Evolutionary conservation across 225 moss, liverwort and hornwort species (phyloP).

Genomic region (Anthoceros angustus): DNA sequence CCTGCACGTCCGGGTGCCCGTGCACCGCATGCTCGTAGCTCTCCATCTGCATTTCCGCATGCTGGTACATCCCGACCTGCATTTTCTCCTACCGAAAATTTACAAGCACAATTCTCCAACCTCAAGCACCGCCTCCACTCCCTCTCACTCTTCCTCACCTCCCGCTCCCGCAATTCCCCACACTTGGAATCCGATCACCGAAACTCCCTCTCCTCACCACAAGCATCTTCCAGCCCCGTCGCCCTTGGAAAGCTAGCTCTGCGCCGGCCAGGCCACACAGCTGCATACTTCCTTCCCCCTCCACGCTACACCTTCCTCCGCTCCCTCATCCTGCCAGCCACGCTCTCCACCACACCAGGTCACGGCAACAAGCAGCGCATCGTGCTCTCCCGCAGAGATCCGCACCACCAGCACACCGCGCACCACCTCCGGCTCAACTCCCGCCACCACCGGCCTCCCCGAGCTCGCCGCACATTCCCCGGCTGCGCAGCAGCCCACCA

Average conservation of each 20-base stretch:
- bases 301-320: background rate
- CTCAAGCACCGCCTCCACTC: background rate
- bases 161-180: background rate
- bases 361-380: no score
- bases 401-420: no score
- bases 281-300: background rate
- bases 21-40: conserved; percentile 2
- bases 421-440: no score
- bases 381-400: no score
- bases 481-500: background rate
- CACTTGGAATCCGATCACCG: background rate
- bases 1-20: background rate
- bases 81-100: background rate
- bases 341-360: no score
- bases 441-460: no score
- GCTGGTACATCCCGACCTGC: conserved; percentile 1
- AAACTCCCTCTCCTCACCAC: background rate
- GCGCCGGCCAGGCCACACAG: background rate
- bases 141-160: background rate
- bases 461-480: background rate
- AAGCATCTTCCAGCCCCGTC: no score
- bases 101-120: background rate
- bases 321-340: no score
- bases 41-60: conserved; percentile 3
- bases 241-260: no score